Evolutionary conservation across 140 eudicot genomes (phyloP).

Genomic region (Anethum foeniculum): DNA sequence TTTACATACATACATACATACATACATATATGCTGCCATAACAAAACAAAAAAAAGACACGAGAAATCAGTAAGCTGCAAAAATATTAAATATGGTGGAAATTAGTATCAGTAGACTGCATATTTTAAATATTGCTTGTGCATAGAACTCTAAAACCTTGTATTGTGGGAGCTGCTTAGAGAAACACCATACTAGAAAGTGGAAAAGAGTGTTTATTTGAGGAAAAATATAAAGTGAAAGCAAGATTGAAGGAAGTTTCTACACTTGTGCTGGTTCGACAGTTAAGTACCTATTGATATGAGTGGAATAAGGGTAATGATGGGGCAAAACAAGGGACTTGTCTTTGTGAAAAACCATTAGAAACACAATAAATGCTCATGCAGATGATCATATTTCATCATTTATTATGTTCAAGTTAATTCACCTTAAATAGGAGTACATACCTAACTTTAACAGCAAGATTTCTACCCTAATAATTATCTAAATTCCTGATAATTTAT

Average conservation of each 20-base stretch:
- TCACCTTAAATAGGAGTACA: background rate
- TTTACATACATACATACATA: background rate
- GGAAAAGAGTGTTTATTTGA: background rate
- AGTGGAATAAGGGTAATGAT: background rate
- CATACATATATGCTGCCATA: background rate
- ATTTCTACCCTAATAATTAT: background rate
- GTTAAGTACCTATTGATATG: background rate
- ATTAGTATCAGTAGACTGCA: conserved; percentile 1
- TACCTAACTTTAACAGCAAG: background rate
- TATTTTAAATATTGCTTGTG: background rate
- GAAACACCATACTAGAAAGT: background rate
- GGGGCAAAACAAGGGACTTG: background rate
- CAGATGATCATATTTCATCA: background rate
- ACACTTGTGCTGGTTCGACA: background rate
- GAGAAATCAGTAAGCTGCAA: background rate
- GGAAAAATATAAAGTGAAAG: background rate
- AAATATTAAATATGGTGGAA: background rate
- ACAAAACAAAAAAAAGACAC: background rate
- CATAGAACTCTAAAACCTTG: background rate
- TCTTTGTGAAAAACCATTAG: background rate
- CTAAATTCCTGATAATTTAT: background rate
- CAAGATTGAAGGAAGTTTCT: background rate
- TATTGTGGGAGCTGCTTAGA: background rate
- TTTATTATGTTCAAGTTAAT: background rate
- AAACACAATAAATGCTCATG: background rate